Conservation (phyloP, 352 stramenopile genomes). For the Phytopythium mirpurense region DNA sequence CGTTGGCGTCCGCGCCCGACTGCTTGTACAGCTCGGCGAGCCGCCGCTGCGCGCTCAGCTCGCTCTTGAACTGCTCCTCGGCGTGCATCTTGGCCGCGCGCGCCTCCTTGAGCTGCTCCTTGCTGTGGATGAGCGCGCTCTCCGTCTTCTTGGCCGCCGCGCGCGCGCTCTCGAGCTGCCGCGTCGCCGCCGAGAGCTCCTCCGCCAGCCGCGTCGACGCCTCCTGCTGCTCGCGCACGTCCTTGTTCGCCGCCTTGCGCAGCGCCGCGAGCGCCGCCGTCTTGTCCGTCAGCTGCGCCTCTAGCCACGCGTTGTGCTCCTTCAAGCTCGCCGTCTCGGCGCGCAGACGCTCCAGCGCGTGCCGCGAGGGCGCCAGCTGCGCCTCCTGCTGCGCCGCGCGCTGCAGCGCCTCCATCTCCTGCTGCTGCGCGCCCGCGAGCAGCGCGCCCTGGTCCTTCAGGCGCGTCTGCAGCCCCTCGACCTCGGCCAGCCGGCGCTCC, state of each 20-base stretch:
- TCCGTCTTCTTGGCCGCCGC: constrained; percentile 68
- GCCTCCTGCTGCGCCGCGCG: constrained; percentile 51
- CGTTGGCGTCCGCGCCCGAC: constrained; percentile 44
- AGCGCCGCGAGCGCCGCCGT: constrained; percentile 58
- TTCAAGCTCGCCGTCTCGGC: constrained; percentile 48
- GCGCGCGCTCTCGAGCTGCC: constrained; percentile 54
- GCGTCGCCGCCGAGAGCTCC: constrained; percentile 37
- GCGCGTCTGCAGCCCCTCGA: constrained; percentile 54
- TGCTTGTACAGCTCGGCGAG: constrained; percentile 74
- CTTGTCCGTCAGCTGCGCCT: constrained; percentile 61
- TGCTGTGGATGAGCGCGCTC: constrained; percentile 46
- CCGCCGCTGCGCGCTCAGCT: constrained; percentile 60
- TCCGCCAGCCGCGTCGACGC: constrained; percentile 43
- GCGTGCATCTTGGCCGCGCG: constrained; percentile 53
- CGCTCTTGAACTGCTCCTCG: constrained; percentile 59
- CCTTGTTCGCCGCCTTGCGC: constrained; percentile 46
- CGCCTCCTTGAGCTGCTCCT: constrained; percentile 67
- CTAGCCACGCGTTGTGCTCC: constrained; percentile 62
- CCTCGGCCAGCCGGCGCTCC: constrained; percentile 52
- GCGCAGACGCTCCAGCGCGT: constrained; percentile 37
- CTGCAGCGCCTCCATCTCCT: constrained; percentile 63
- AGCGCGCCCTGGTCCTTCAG: constrained; percentile 51
- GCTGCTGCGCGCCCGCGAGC: constrained; percentile 46
- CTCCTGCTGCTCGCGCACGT: constrained; percentile 50
- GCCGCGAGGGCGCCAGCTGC: constrained; percentile 48